These are phyloP conservation scores for Croton laevigatus DNA, from an alignment of 441 rosid genomes.

Conservation along the genomic window DNA sequence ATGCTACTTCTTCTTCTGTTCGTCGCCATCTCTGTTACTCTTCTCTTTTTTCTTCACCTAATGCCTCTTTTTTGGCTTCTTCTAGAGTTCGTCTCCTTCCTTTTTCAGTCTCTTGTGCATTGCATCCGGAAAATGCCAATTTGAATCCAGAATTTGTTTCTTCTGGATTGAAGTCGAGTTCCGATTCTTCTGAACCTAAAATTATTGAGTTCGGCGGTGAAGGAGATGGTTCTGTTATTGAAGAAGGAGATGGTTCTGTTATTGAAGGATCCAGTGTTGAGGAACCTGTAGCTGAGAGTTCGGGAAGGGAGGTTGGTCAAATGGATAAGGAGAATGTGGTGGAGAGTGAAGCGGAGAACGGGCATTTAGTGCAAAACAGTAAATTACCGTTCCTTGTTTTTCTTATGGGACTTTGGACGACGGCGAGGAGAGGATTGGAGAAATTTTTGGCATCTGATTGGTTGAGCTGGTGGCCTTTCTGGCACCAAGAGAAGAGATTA, in stretches of 20 bases:
- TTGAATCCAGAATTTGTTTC: constrained; percentile 29
- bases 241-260: constrained; percentile 15
- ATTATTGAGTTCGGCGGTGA: neutral
- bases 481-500: constrained; percentile 66
- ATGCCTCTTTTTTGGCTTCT: constrained; percentile 27
- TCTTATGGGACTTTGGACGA: constrained; percentile 60
- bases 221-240: neutral
- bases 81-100: constrained; percentile 26
- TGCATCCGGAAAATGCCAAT: constrained; percentile 48
- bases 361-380: constrained; percentile 23
- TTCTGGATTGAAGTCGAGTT: constrained; percentile 12
- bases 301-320: constrained; percentile 17
- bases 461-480: constrained; percentile 73
- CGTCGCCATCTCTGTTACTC: constrained; percentile 11
- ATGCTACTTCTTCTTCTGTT: constrained; percentile 5
- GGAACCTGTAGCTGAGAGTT: constrained; percentile 21
- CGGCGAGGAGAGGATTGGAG: constrained; percentile 46
- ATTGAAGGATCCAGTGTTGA: constrained; percentile 14
- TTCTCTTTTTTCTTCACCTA: constrained; percentile 23
- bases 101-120: constrained; percentile 42
- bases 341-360: constrained; percentile 25
- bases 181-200: constrained; percentile 10
- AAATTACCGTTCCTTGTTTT: constrained; percentile 48
- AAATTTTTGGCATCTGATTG: constrained; percentile 56
- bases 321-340: constrained; percentile 25